Evolutionary conservation across 1,139 yeast species (phyloP), one percentile per base, ranked within the genome.

Genomic region (Suhomyces atakaporum): DNA sequence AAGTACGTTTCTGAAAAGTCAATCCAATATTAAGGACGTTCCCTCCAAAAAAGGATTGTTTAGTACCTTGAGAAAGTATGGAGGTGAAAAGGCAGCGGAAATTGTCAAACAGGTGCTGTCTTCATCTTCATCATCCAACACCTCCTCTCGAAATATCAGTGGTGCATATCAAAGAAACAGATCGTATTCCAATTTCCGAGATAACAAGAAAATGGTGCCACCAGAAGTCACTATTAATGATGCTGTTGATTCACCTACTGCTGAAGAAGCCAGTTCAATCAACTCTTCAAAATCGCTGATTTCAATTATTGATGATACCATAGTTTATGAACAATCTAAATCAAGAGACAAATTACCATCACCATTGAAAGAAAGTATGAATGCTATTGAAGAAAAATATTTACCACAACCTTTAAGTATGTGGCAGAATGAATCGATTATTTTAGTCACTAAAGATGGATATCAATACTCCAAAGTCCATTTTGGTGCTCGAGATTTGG

Each of bases 391-490:
- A 2, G 59, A 54, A 3, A 53, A 48, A 25, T 69, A 54, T 44
- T 40, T 66, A 8, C 76, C 77, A 0, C 51, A 49, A 39, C 26
- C 33, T 11, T 18, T 29, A 10, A 29, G 21, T 4, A 5, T 19
- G 1, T 13, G 25, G 32, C 47, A 19, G 15, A 37, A 40, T 10
- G 46, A 25, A 5, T 30, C 35, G 3, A 36, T 15, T n/a, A 58
- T 84, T 8, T 58, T 87, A 39, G 75, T 77, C 0, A 83, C 94
- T 0, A 62, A 63, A 21, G 89, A 88, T 53, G 81, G 82, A 47
- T 48, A 49, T 11, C 59, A 55, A 13, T 88, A 78, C 54, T 58
- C 61, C 3, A 75, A 85, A 0, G 55, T 84, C 2, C 32, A 54
- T 60, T 26, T 71, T 53, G 38, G 42, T 2, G 18, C 30, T 6